Base-by-base conservation (phyloP, 495 filamentous ascomycete species). In the Aspergillus conjunctus region DNA sequence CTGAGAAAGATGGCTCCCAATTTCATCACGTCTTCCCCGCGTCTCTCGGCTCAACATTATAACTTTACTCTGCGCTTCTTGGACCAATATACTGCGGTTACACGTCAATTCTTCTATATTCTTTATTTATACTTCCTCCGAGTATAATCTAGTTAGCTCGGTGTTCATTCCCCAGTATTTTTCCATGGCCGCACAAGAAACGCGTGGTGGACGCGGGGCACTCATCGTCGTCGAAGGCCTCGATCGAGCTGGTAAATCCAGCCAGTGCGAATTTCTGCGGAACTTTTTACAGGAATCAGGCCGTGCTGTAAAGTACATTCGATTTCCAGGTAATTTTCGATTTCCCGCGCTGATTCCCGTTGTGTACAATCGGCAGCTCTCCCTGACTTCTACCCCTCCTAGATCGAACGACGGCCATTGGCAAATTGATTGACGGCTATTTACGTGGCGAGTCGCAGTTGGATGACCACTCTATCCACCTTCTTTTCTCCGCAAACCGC, bases 221-320 rank as follows among this genome's bases (percentile, higher is more conserved):
- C 85, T 98, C 43, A 87, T 98, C 50, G 89, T 94, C 17, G 87
- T 98, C 58, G 94, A 98, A 76, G 94, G 94, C 26, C 84, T 98
- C 55, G 94, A 98, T 69, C 88, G 91, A 59, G 89, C 93, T 39
- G 94, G 94, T 43, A 98, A 98, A 81, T 94, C 93, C 5, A 97
- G 93, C 32, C 94, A 98, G 80, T 92, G 91, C 64, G 82, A 88
- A 58, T 79, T 85, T 55, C 79, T 98, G 55, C 86, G 80, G 71
- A 74, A 84, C 67, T 80, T 73, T 60, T 78, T 96, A 62, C 73
- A 84, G 75, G 66, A 79, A 62, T 67, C 79, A 67, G 89, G 90
- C 1, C 80, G 82, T 22, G 74, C 79, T 37, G 89, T 91, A 30
- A 85, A 85, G 67, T 84, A 89, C 60, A 82, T 97, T 78, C 81